Conservation (phyloP, 2,329 filamentous ascomycete species). For the Hirsutella minnesotensis region DNA sequence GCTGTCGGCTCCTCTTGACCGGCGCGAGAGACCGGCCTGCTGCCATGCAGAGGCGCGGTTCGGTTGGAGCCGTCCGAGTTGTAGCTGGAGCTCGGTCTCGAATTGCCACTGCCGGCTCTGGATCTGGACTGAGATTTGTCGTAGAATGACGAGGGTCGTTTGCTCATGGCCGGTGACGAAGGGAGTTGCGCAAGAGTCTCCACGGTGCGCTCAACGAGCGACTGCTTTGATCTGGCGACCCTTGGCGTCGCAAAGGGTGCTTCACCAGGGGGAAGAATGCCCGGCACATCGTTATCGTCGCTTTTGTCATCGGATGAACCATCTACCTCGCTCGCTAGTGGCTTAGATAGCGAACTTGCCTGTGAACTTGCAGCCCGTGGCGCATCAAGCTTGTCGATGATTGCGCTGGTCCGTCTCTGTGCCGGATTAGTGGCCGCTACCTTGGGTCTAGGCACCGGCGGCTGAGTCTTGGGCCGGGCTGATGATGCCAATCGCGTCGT, state of each 20-base stretch:
- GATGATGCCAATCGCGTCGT: no score
- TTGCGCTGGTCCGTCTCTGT: no score
- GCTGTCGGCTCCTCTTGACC: constrained; percentile 28
- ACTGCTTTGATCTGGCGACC: constrained; percentile 29
- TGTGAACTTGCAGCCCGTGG: no score
- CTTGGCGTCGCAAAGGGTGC: constrained; percentile 9
- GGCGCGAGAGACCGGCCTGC: constrained; percentile 43
- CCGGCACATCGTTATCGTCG: constrained; percentile 2
- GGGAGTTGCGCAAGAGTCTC: constrained; percentile 72
- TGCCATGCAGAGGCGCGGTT: constrained; percentile 35
- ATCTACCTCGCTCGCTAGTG: no score
- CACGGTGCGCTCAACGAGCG: constrained; percentile 72
- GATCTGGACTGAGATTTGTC: constrained; percentile 46
- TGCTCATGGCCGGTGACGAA: constrained; percentile 59
- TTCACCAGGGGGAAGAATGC: neutral
- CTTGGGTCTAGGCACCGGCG: constrained; percentile 5
- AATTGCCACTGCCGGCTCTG: constrained; percentile 30
- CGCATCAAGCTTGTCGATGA: no score
- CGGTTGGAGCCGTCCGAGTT: constrained; percentile 47
- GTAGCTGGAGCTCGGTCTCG: constrained; percentile 46
- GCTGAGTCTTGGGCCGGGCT: constrained; percentile 6
- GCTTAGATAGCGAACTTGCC: no score
- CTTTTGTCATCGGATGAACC: no score
- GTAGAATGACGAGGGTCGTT: constrained; percentile 62
- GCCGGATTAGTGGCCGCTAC: neutral